A percentile compares a stretch with the other conserved stretches of the same genome.
These are phyloP conservation scores for Phytophthora sp. DNA, from an alignment of 352 stramenopile species.

Conservation along the genomic window DNA sequence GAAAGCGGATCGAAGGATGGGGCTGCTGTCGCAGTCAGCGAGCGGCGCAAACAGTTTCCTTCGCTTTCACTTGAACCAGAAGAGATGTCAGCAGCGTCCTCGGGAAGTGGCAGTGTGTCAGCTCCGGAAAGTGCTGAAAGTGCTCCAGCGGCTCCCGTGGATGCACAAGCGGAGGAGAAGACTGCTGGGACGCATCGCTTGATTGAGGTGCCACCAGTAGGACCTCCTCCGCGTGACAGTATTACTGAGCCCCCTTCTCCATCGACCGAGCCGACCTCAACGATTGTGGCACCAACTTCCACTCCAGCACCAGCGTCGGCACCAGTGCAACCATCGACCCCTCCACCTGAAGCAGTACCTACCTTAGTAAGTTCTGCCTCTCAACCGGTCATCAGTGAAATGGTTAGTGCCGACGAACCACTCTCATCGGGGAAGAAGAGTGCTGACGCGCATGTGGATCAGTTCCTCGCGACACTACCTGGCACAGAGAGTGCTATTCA, in stretches of 20 bases:
- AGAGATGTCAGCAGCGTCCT: slow-evolving; percentile 49
- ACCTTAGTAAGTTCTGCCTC: slow-evolving; percentile 17
- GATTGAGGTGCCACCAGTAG: slow-evolving; percentile 34
- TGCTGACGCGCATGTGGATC: slow-evolving; percentile 60
- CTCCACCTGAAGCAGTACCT: slow-evolving; percentile 2
- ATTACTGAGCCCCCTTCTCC: slow-evolving; percentile 17
- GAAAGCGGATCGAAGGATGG: slow-evolving; percentile 68
- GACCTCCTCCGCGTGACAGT: slow-evolving; percentile 19
- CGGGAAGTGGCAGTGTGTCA: slow-evolving; percentile 15
- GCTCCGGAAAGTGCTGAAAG: slow-evolving; percentile 19
- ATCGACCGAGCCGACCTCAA: slow-evolving; percentile 1
- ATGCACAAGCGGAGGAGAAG: slow-evolving; percentile 53
- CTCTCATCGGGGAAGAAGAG: slow-evolving; percentile 53
- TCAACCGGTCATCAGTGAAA: slow-evolving; percentile 37
- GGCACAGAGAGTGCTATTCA: slow-evolving; percentile 92
- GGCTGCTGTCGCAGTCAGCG: slow-evolving; percentile 24
- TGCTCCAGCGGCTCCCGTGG: slow-evolving; percentile 10
- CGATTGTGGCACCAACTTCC: not conserved
- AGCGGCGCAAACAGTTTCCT: slow-evolving; percentile 56
- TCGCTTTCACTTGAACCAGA: slow-evolving; percentile 65
- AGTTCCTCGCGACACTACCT: slow-evolving; percentile 84
- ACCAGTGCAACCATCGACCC: not conserved
- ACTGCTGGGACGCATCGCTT: slow-evolving; percentile 49
- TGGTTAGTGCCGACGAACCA: slow-evolving; percentile 49
- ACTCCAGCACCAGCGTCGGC: not conserved